Conservation (phyloP, 768 basidiomycete species). For the Hygrophoropsis aurantiaca region DNA sequence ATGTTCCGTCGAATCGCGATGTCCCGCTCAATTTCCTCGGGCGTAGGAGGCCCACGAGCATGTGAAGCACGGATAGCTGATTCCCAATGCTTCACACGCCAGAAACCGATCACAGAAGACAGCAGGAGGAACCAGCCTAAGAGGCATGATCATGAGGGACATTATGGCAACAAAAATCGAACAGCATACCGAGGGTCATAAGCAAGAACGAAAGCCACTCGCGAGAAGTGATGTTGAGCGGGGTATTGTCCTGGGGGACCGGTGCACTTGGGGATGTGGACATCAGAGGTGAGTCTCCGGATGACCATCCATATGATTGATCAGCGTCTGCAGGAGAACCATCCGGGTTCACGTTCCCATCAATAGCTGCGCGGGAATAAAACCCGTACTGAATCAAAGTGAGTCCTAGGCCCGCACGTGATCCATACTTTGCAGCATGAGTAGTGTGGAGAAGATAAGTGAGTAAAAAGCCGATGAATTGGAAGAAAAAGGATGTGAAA, state of each 20-base stretch:
- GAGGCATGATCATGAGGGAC: slow-evolving; percentile 2
- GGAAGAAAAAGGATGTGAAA: slow-evolving; percentile 93
- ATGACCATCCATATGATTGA: slow-evolving; percentile 6
- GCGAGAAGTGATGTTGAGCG: slow-evolving; percentile 49
- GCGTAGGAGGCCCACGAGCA: slow-evolving; percentile 16
- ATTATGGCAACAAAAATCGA: background rate
- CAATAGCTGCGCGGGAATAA: slow-evolving; percentile 49
- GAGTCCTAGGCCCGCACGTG: slow-evolving; percentile 91
- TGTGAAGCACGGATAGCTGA: slow-evolving; percentile 54
- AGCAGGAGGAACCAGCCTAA: slow-evolving; percentile 92
- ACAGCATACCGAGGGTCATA: slow-evolving; percentile 74
- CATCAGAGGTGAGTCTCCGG: slow-evolving; percentile 20
- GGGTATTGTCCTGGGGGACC: slow-evolving; percentile 8
- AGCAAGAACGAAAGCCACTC: slow-evolving; percentile 92
- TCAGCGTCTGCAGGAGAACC: slow-evolving; percentile 16
- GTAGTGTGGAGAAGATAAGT: slow-evolving; percentile 91
- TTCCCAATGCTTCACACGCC: slow-evolving; percentile 87
- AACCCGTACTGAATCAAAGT: slow-evolving; percentile 94
- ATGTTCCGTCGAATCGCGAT: slow-evolving; percentile 50
- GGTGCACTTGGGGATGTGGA: slow-evolving; percentile 17
- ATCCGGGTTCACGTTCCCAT: slow-evolving; percentile 25
- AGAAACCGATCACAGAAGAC: slow-evolving; percentile 78
- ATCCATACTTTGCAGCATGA: slow-evolving; percentile 92
- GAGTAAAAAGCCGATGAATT: slow-evolving; percentile 90
- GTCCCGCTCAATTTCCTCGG: slow-evolving; percentile 53